Percentiles rank a stretch among this genome's conserved stretches.
Conservation (phyloP, 2,329 filamentous ascomycete genomes). For the Paecilomyces sp. region DNA sequence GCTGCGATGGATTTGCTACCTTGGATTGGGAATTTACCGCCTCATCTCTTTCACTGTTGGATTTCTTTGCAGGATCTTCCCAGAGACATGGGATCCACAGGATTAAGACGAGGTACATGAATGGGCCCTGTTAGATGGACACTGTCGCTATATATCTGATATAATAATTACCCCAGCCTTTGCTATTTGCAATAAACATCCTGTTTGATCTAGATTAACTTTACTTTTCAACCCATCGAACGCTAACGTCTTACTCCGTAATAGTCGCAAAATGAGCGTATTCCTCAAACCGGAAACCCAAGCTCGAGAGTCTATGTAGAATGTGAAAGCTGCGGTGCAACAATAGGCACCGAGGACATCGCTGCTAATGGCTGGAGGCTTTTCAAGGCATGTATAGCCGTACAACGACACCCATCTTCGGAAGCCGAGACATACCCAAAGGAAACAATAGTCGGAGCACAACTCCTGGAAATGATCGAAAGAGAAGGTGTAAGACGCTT, state of each 20-base stretch:
- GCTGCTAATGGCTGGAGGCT: slow-evolving; percentile 41
- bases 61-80: slow-evolving; percentile 9
- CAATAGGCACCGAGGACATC: slow-evolving; percentile 33
- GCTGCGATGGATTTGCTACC: slow-evolving; percentile 7
- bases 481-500: slow-evolving; percentile 51
- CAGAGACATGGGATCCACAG: slow-evolving; percentile 21
- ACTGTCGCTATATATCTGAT: neutral
- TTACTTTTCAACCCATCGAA: slow-evolving; percentile 9
- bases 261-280: slow-evolving; percentile 19
- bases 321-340: slow-evolving; percentile 22
- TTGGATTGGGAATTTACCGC: slow-evolving; percentile 7
- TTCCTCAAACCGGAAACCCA: slow-evolving; percentile 10
- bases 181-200: neutral
- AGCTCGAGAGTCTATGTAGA: slow-evolving; percentile 14
- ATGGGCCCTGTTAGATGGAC: neutral
- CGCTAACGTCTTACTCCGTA: neutral
- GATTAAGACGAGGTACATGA: slow-evolving; percentile 32
- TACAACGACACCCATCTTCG: slow-evolving; percentile 15
- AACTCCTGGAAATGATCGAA: slow-evolving; percentile 50
- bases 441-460: slow-evolving; percentile 43
- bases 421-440: slow-evolving; percentile 24
- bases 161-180: neutral
- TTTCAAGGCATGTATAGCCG: slow-evolving; percentile 42
- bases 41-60: slow-evolving; percentile 16
- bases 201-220: neutral